A percentile compares a stretch with the other conserved stretches of the same genome.
Conservation (phyloP, 805 yeast species). For the Saturnispora sanitii region DNA sequence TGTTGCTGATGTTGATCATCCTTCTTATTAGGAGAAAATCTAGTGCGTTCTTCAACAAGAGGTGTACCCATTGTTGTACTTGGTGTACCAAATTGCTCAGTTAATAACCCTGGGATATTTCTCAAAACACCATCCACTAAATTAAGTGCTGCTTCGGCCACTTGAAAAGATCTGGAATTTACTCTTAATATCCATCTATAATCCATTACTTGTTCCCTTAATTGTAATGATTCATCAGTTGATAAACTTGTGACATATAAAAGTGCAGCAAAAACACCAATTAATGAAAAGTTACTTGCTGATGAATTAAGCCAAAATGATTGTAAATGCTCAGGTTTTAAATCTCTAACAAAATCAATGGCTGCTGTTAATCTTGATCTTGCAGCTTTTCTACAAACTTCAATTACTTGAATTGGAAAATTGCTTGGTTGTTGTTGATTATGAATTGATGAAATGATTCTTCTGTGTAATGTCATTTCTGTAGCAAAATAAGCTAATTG, state of each 20-base stretch:
- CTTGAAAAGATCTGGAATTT: slow-evolving; percentile 67
- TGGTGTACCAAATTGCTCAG: slow-evolving; percentile 15
- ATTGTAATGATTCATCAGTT: slow-evolving; percentile 53
- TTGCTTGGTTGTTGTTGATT: slow-evolving; percentile 4
- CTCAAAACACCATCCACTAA: slow-evolving; percentile 62
- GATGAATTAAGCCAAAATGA: slow-evolving; percentile 88
- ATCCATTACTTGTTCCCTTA: slow-evolving; percentile 58
- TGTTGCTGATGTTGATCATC: neutral
- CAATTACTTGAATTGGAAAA: slow-evolving; percentile 42
- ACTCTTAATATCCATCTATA: slow-evolving; percentile 71
- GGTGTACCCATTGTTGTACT: slow-evolving; percentile 1
- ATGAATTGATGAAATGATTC: slow-evolving; percentile 51
- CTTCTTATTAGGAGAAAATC: no score
- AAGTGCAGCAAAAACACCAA: slow-evolving; percentile 82
- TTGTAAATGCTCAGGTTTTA: slow-evolving; percentile 75
- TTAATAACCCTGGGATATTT: slow-evolving; percentile 63
- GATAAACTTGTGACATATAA: slow-evolving; percentile 57
- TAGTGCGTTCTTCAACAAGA: neutral
- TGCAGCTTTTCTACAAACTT: slow-evolving; percentile 80
- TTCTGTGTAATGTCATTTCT: slow-evolving; percentile 77
- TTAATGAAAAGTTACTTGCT: slow-evolving; percentile 65
- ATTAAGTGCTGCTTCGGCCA: slow-evolving; percentile 63
- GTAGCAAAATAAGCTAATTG: slow-evolving; percentile 84
- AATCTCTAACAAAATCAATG: slow-evolving; percentile 62
- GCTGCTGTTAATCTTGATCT: slow-evolving; percentile 73